These are phyloP conservation scores for Chlorociboria aeruginascens DNA, from an alignment of 495 filamentous ascomycete genomes.

Conservation along the genomic window DNA sequence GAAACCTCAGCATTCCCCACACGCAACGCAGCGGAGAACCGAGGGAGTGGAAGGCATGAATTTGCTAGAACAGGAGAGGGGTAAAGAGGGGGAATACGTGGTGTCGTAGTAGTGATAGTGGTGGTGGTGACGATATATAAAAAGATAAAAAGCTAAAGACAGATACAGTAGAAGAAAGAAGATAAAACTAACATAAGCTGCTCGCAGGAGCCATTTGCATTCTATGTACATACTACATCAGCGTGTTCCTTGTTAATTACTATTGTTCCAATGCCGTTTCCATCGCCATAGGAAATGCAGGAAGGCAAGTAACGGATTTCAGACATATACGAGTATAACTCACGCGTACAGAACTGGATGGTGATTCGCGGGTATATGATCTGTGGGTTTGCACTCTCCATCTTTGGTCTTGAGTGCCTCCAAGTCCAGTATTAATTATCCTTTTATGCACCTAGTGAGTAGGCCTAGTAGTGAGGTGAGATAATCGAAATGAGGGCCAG, in stretches of 20 bases:
- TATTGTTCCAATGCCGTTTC: too few species aligned
- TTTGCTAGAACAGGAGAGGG: background rate
- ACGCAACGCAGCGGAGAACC: too few species aligned
- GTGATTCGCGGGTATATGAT: slow-evolving; percentile 48
- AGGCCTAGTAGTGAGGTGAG: too few species aligned
- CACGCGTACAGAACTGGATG: slow-evolving; percentile 48
- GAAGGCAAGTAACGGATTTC: too few species aligned
- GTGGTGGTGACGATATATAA: background rate
- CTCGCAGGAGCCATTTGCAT: slow-evolving; percentile 86
- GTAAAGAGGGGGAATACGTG: background rate
- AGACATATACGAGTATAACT: too few species aligned
- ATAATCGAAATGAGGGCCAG: background rate
- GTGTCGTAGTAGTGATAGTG: too few species aligned
- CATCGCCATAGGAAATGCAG: too few species aligned
- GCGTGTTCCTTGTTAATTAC: too few species aligned
- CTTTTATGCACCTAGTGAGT: too few species aligned
- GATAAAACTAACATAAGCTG: slow-evolving; percentile 54
- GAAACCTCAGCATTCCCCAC: too few species aligned
- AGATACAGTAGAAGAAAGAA: slow-evolving; percentile 8
- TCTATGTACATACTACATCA: slow-evolving; percentile 32
- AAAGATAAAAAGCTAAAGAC: background rate
- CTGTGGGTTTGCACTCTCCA: background rate
- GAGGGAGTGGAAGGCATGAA: background rate
- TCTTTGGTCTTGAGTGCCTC: background rate
- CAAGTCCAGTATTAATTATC: too few species aligned